Percentiles rank a stretch among this genome's conserved stretches.
These are phyloP conservation scores for Arabidopsis hybrid DNA, from an alignment of 441 rosid genomes.

Conservation along the genomic window DNA sequence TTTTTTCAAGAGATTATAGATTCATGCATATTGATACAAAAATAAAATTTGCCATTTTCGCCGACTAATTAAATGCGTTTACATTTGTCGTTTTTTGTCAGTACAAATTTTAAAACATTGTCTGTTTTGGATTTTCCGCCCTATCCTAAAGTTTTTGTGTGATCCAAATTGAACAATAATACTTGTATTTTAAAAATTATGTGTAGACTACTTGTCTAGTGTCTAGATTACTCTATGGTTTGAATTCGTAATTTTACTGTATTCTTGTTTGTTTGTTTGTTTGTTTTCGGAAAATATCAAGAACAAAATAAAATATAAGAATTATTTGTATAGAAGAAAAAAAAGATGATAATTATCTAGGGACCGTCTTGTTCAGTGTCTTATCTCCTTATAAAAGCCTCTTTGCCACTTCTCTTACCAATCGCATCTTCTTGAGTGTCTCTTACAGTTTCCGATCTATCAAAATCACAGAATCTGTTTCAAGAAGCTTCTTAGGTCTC, in stretches of 20 bases:
- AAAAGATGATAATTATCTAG: slow-evolving; percentile 13
- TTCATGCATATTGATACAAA: background rate
- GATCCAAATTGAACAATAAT: background rate
- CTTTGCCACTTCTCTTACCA: slow-evolving; percentile 24
- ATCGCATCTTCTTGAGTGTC: slow-evolving; percentile 40
- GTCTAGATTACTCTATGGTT: background rate
- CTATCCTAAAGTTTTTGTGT: background rate
- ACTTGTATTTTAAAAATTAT: background rate
- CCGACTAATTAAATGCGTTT: background rate
- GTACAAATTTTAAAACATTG: background rate
- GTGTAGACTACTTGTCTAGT: background rate
- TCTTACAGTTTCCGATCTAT: background rate
- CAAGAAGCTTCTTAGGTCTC: background rate
- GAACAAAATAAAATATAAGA: background rate
- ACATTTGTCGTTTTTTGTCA: background rate
- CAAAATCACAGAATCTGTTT: slow-evolving; percentile 20
- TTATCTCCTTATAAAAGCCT: slow-evolving; percentile 30
- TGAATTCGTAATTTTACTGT: background rate
- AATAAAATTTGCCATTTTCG: background rate
- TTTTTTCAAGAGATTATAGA: too few relatives aligned
- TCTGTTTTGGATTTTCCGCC: background rate
- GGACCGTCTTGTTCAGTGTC: slow-evolving; percentile 27
- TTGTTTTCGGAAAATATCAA: slow-evolving; percentile 21
- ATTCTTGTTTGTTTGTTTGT: background rate
- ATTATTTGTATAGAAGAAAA: background rate